Conservation (phyloP, 495 filamentous ascomycete species). For the Pyrenula massariospora region DNA sequence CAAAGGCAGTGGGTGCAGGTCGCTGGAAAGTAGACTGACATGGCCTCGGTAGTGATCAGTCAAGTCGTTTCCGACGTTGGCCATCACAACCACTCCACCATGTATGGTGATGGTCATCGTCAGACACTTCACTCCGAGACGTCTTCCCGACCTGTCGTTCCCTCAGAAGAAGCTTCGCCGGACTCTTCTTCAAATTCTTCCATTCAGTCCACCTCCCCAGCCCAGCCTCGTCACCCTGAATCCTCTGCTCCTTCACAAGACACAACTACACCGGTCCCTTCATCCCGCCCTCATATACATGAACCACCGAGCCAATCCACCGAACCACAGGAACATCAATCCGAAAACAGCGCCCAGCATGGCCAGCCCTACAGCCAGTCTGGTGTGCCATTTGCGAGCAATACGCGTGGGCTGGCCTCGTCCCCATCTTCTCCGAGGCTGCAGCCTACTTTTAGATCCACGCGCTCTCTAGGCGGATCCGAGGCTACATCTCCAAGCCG, state of each 20-base stretch:
- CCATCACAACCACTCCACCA: conserved; percentile 28
- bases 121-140: conserved; percentile 23
- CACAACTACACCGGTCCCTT: conserved; percentile 4
- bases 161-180: conserved; percentile 9
- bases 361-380: conserved; percentile 1
- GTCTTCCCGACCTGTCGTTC: conserved; percentile 20
- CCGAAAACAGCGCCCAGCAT: conserved; percentile 4
- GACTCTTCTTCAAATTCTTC: conserved; percentile 21
- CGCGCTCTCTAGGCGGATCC: conserved; percentile 37
- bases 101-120: conserved; percentile 37
- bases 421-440: conserved; percentile 42
- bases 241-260: conserved; percentile 8
- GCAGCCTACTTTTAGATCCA: conserved; percentile 38
- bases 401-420: conserved; percentile 7
- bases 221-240: conserved; percentile 29
- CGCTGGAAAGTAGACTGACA: conserved; percentile 12
- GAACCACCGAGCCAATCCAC: conserved; percentile 1
- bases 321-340: conserved; percentile 7
- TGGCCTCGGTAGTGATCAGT: conserved; percentile 35
- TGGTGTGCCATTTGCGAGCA: conserved; percentile 3
- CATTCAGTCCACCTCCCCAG: conserved; percentile 36
- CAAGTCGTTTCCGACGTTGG: conserved; percentile 32
- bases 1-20: not conserved
- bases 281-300: conserved; percentile 12
- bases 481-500: conserved; percentile 55